phyloP scores from a whole-genome alignment of 1,284 basidiomycete genomes.

The Ceratobasidium sp. region DNA sequence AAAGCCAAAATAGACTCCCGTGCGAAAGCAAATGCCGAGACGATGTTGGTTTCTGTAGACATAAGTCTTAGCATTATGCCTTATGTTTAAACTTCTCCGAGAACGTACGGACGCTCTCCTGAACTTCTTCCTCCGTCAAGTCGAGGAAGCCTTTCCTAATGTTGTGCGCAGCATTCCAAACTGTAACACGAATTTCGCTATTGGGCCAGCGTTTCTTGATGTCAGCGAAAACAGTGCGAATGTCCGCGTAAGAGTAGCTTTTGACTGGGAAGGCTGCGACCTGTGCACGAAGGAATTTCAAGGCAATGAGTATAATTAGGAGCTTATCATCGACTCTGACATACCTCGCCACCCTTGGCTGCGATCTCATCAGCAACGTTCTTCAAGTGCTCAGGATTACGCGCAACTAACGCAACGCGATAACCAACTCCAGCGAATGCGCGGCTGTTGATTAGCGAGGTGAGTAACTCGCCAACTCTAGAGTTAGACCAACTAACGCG shows the following conservation, averaged over 20 bases:
- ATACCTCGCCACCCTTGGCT: conserved; percentile 66
- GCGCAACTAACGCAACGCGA: conserved; percentile 72
- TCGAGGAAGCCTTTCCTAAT: conserved; percentile 76
- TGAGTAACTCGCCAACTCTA: background rate
- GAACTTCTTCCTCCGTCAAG: conserved; percentile 59
- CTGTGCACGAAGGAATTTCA: conserved; percentile 53
- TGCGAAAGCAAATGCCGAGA: conserved; percentile 74
- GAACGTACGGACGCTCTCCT: conserved; percentile 58
- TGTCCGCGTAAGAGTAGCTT: conserved; percentile 64
- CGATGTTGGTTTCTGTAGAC: conserved; percentile 66
- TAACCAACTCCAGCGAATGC: conserved; percentile 60
- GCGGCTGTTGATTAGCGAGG: conserved; percentile 60
- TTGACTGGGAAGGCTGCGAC: conserved; percentile 69
- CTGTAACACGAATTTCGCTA: conserved; percentile 67
- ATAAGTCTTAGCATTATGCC: no score
- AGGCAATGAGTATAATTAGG: background rate
- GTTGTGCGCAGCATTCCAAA: conserved; percentile 71
- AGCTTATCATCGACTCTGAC: conserved; percentile 43
- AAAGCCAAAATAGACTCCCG: conserved; percentile 70
- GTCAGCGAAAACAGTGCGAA: conserved; percentile 64
- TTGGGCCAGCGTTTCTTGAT: conserved; percentile 65
- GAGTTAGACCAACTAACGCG: conserved; percentile 62
- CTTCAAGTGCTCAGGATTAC: conserved; percentile 65
- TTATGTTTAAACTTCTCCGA: no score
- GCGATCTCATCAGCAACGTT: conserved; percentile 67